Evolutionary conservation across 768 basidiomycete species (phyloP), one percentile per base, ranked within the genome.

Genomic region (Panellus pusillus): DNA sequence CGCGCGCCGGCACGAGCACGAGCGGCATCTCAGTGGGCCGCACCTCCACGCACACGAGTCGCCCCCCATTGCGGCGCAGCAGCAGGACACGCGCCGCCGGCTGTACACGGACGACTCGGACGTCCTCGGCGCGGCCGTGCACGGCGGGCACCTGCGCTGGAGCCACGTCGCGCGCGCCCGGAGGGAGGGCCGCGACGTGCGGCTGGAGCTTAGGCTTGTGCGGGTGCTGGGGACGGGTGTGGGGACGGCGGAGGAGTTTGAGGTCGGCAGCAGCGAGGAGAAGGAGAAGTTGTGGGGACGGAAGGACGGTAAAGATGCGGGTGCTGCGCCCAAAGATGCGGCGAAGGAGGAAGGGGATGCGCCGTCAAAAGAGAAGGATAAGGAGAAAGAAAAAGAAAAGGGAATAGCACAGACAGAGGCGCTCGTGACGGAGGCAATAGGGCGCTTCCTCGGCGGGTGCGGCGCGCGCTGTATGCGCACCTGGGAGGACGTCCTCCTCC

Each of bases 61-160:
- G 35, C 36, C 9, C n/a, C 29, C 8, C 18, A 45, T 3, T 6
- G 20, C 37, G 29, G 42, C 27, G 24, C 24, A 24, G 6, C 24
- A 24, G 24, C 24, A 24, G 24, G 24, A 24, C 24, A 2, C 2
- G 24, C 24, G 24, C 14, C 70, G 77, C 15, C 69, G 79, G 19
- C 68, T 80, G 36, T 81, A 81, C 64, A 81, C 80, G 15, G 79
- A 81, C 62, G 80, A 81, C 62, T 80, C 79, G 31, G 76, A 79
- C 54, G 65, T 78, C 37, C 69, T 79, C 46, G 63, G 72, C 37
- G 75, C 75, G 18, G 78, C 76, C 17, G 71, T 81, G 47, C 80
- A 81, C 24, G 71, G 79, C 0, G 79, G 79, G 7, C 65, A 72
- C 44, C 63, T 78, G 31, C 69, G 70, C 14, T 79, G 78, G 78